Base-by-base conservation (phyloP, 2,329 filamentous ascomycete species). In the Fusarium nodosum region DNA sequence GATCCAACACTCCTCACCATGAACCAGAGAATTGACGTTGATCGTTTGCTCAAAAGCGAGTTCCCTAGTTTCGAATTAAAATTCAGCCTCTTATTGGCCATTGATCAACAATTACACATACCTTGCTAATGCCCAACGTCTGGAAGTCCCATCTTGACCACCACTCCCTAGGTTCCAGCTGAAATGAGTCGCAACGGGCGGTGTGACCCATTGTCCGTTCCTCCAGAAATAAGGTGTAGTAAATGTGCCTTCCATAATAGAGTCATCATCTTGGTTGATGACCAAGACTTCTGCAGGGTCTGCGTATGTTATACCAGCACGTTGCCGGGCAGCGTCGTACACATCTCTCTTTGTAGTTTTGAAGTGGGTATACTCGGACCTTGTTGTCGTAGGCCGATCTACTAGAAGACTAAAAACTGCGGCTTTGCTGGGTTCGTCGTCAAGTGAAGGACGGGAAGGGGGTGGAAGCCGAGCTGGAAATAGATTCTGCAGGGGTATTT, bases 211-310 rank as follows among this genome's bases (percentile, higher is more conserved):
- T 51, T 82, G 81, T 1, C 87, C 89, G 7, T 84, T 78, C 45
- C 92, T 88, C 83, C 87, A 93, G 70, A 97, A 92, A 78, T 95
- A 97, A 0, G 92, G 88, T 0, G 91, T 97, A 1, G 92, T 94
- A 18, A 92, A 86, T 64, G 91, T 94, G 11, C 93, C 93, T 79
- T 98, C 95, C 87, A 97, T 97, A 36, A 97, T 80, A 50, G 90
- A 86, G 2, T 85, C 85, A 30, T 87, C 82, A 7, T 78, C 69
- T 1, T 75, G 76, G 73, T 92, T 93, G 67, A 92, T 85, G 3
- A 97, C 79, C 22, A 98, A 82, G 7, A 97, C 92, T 77, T 98
- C 95, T 53, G 86, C 85, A 41, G 81, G 77, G 38, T 87, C 85
- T 1, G 80, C 75, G 11, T 78, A 79, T 44, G 66, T 75, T 48